These are phyloP conservation scores for Didymella pomorum DNA, from an alignment of 2,329 filamentous ascomycete genomes.

Conservation along the genomic window DNA sequence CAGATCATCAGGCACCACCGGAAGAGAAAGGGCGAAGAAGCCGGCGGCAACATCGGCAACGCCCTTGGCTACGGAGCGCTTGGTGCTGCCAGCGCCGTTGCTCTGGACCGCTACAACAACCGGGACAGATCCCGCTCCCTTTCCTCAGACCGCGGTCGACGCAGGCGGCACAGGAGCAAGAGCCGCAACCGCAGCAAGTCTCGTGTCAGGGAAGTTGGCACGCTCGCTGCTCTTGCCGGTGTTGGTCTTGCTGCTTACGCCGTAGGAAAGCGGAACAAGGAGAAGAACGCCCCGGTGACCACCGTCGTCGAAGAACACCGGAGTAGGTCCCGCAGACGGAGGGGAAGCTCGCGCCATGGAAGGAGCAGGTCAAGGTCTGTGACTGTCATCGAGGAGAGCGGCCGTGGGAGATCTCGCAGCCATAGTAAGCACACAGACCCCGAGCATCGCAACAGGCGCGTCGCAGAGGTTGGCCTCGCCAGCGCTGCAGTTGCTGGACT, in stretches of 20 bases:
- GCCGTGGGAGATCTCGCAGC: constrained; percentile 51
- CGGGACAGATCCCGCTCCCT: constrained; percentile 57
- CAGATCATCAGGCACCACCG: constrained; percentile 66
- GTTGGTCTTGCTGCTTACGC: constrained; percentile 67
- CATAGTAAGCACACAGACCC: constrained; percentile 54
- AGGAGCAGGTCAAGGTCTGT: constrained; percentile 47
- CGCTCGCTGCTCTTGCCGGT: constrained; percentile 67
- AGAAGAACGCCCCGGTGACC: constrained; percentile 53
- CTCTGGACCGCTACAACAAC: constrained; percentile 59
- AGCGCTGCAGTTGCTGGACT: constrained; percentile 70
- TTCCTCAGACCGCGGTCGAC: constrained; percentile 42
- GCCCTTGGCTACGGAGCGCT: constrained; percentile 67
- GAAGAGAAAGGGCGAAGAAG: constrained; percentile 63
- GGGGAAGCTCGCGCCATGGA: constrained; percentile 31
- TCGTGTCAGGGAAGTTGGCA: constrained; percentile 62
- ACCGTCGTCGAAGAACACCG: constrained; percentile 57
- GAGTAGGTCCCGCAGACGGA: constrained; percentile 56
- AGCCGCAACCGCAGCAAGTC: constrained; percentile 47
- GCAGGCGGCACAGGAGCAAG: constrained; percentile 34
- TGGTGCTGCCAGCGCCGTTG: constrained; percentile 68
- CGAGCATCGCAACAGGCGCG: constrained; percentile 64
- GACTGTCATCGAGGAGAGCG: constrained; percentile 37
- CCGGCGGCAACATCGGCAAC: constrained; percentile 60
- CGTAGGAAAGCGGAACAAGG: constrained; percentile 57
- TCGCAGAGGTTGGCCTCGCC: constrained; percentile 68